Evolutionary conservation across 768 basidiomycete species (phyloP), one percentile per base, ranked within the genome.

Genomic region (Suillus clintonianus): DNA sequence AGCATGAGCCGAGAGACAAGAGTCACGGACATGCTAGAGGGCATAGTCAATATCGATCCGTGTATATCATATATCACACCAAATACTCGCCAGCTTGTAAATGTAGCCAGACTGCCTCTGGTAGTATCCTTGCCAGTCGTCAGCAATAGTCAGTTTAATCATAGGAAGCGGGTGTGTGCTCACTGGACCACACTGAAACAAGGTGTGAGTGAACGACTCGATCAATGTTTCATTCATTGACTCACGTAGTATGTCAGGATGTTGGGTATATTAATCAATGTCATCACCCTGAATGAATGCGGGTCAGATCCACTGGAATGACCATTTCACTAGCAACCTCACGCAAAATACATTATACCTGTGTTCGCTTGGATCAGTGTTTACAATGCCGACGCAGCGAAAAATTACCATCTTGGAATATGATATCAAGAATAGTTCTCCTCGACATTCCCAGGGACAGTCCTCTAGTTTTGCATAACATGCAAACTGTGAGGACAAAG

Each of bases 321-420:
- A 3, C 17, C 2, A 2, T 53, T 53, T 53, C 30, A 11, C 51
- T 19, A n/a, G 30, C 19, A 47, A 39, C 14, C 83, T 74, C 64
- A 86, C 85, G 78, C 83, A 66, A 84, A 87, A 69, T 86, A 87
- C 32, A 87, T 69, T 1, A 83, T 81, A 59, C 85, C 86, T 86
- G 60, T 24, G 36, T n/a, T 15, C 17, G 39, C 30, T 53, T 6
- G 11, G 19, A 45, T 30, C 17, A 53, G 19, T 45, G 17, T 51
- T 36, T 19, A 6, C 19, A 2, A 32, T 53, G 19, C n/a, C n/a
- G 41, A 27, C 45, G 22, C 51, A 59, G 27, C 32, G 19, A 19
- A 43, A 39, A 34, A 81, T 62, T 64, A 85, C 86, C 85, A 67
- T 87, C 85, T 66, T 84, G 76, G 22, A 81, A 70, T 11, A 86